Base-by-base conservation (phyloP, 805 yeast species). In the Ogataea nitratoaversa region DNA sequence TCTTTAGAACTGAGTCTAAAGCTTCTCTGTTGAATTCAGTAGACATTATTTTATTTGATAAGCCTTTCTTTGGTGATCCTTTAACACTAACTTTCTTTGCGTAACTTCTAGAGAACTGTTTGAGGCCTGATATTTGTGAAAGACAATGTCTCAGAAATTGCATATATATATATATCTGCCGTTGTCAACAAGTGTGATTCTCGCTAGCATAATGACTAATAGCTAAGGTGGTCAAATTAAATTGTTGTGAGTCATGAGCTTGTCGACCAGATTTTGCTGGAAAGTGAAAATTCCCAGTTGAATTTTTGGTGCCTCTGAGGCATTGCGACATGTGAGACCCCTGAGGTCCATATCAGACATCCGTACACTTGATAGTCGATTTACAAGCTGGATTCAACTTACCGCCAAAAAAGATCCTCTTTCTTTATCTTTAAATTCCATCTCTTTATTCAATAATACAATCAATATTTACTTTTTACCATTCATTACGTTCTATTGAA, bases 1-100 rank as follows among this genome's bases (percentile, higher is more conserved):
- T 83, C 67, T 91, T 93, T 56, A 93, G 72, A 43, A 90, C 87
- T 63, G 84, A 82, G 66, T 93, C 99, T 59, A 93, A 73, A 49
- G 77, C 72, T 50, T 93, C 99, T 65, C 99, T 84, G 55, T 77
- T 78, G 62, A 91, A 85, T 40, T 56, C 60, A 18, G 30, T 39
- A 31, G 53, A 41, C 59, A 54, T 54, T 34, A 46, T 51, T 19
- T 34, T 40, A 28, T 34, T 40, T 36, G 36, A 30, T 22, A 43
- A 40, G 37, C 53, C 51, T 37, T 35, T 35, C n/a, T 32, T 38
- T 19, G 47, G 35, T 25, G 34, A 33, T 39, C 48, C 36, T 34
- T 36, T 40, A 23, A 43, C 43, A 29, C 36, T 38, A n/a, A 42
- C 43, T 40, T 44, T 36, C 4, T 17, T 20, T 19, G 47, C 32